These are phyloP conservation scores for Tulasnella sp. DNA, from an alignment of 768 basidiomycete species.

Conservation along the genomic window DNA sequence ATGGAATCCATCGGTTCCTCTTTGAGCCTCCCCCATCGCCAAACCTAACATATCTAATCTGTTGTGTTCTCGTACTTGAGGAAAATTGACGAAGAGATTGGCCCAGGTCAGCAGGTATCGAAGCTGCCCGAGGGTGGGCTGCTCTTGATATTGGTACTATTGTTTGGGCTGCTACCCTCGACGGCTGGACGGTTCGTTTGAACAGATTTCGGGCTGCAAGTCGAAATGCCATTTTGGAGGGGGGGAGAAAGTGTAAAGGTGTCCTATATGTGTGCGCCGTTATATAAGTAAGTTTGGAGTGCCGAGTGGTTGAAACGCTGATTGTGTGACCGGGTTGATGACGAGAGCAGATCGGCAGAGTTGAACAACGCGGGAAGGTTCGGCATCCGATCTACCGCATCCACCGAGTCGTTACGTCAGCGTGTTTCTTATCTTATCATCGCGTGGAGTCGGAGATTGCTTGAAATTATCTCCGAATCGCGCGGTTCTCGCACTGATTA, in stretches of 20 bases:
- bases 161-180: background rate
- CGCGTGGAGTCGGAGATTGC: background rate
- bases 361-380: no score
- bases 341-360: no score
- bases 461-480: background rate
- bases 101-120: background rate
- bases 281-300: background rate
- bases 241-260: background rate
- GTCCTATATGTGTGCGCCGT: background rate
- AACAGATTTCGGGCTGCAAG: background rate
- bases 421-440: background rate
- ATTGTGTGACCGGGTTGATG: background rate
- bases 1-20: constrained; percentile 16
- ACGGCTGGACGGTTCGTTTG: background rate
- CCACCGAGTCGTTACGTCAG: no score
- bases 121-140: background rate
- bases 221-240: background rate
- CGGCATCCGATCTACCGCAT: no score
- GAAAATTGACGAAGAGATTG: background rate
- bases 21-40: background rate
- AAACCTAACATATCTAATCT: background rate
- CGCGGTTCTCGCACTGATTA: no score
- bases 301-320: background rate
- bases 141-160: background rate
- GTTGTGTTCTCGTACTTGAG: background rate